These are phyloP conservation scores for Russula sp. DNA, from an alignment of 768 basidiomycete genomes.

Conservation along the genomic window DNA sequence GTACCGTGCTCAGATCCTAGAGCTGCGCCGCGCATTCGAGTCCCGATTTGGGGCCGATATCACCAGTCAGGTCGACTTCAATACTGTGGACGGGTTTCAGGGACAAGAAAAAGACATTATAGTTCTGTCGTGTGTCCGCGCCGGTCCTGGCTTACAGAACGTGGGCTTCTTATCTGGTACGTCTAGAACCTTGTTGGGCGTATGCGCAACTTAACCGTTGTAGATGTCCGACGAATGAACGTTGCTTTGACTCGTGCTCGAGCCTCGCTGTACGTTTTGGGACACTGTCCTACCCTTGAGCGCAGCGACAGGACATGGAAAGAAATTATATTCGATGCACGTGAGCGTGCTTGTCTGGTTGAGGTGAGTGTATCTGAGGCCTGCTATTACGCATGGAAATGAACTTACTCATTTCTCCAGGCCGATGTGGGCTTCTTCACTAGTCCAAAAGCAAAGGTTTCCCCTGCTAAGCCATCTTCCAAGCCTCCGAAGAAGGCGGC, in stretches of 20 bases:
- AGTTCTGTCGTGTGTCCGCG: slow-evolving; percentile 94
- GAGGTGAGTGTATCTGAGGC: slow-evolving; percentile 44
- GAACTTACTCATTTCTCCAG: slow-evolving; percentile 23
- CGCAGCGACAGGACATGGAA: slow-evolving; percentile 79
- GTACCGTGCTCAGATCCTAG: slow-evolving; percentile 86
- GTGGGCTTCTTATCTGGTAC: slow-evolving; percentile 87
- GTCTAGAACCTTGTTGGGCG: slow-evolving; percentile 3
- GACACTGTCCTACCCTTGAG: slow-evolving; percentile 84
- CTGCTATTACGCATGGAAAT: background rate
- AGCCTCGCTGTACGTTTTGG: slow-evolving; percentile 90
- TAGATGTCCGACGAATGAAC: slow-evolving; percentile 88
- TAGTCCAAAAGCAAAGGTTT: slow-evolving; percentile 21
- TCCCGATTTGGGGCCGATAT: slow-evolving; percentile 67
- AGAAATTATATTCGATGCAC: slow-evolving; percentile 70
- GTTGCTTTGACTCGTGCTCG: slow-evolving; percentile 97
- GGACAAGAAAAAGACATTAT: slow-evolving; percentile 99
- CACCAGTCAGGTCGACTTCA: slow-evolving; percentile 74
- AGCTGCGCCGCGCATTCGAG: slow-evolving; percentile 65
- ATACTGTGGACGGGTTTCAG: slow-evolving; percentile 98
- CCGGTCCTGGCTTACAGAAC: slow-evolving; percentile 73
- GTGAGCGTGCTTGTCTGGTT: slow-evolving; percentile 52
- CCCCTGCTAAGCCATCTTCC: background rate
- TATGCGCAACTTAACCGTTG: background rate
- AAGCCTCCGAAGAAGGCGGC: slow-evolving; percentile 7
- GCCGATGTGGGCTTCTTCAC: slow-evolving; percentile 38